A percentile compares a stretch with the other conserved stretches of the same genome.
Evolutionary conservation across 148 eudicot genomes (phyloP).

Genomic region (Fagopyrum homotropicum): DNA sequence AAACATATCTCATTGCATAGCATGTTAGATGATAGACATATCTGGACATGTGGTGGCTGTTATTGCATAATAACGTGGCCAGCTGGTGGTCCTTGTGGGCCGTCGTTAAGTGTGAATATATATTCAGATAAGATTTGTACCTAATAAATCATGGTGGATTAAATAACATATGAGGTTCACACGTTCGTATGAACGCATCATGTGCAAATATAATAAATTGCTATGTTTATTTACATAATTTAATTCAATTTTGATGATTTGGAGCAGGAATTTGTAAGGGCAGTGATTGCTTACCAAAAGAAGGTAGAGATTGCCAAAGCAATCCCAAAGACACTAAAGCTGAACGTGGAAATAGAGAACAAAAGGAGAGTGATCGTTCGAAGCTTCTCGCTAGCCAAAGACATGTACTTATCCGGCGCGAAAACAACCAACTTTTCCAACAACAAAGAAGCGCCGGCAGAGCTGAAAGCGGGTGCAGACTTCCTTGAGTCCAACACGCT

Average conservation of each 20-base stretch:
- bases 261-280: conserved; percentile 70
- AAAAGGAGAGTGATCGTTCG: conserved; percentile 41
- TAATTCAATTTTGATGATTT: neutral
- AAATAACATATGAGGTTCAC: too few species aligned
- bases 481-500: conserved; percentile 72
- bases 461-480: conserved; percentile 52
- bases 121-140: neutral
- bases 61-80: neutral
- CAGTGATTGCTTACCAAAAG: conserved; percentile 63
- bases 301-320: conserved; percentile 30
- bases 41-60: neutral
- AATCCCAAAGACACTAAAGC: conserved; percentile 35
- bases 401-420: conserved; percentile 33
- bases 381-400: conserved; percentile 68
- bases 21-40: neutral
- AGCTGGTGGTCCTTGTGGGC: neutral
- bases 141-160: neutral
- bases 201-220: too few species aligned
- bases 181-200: too few species aligned
- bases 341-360: conserved; percentile 49
- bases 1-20: neutral
- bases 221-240: neutral
- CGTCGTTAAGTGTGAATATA: neutral
- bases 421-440: conserved; percentile 16
- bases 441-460: conserved; percentile 11